These are phyloP conservation scores for Rhazya stricta DNA, from an alignment of 257 asterid genomes.

Conservation along the genomic window DNA sequence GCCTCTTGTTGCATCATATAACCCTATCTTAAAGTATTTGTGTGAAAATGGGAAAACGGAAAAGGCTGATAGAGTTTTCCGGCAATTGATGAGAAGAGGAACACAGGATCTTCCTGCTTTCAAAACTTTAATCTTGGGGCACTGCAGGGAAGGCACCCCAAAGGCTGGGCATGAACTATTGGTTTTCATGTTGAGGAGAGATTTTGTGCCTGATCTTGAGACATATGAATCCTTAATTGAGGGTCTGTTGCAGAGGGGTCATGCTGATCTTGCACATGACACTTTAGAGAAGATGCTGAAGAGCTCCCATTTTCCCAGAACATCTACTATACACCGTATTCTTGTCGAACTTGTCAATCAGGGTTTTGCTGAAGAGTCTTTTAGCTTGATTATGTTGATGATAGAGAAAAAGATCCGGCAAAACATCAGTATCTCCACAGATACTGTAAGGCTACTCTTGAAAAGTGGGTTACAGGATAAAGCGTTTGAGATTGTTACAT, in stretches of 20 bases:
- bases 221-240: constrained; percentile 51
- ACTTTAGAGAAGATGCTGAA: constrained; percentile 63
- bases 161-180: constrained; percentile 54
- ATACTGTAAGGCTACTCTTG: constrained; percentile 43
- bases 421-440: constrained; percentile 56
- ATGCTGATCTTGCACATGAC: constrained; percentile 50
- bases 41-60: constrained; percentile 52
- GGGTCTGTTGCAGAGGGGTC: constrained; percentile 44
- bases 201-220: constrained; percentile 46
- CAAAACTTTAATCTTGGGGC: constrained; percentile 65
- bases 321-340: constrained; percentile 58
- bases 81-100: constrained; percentile 74
- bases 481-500: constrained; percentile 47
- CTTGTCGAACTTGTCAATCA: constrained; percentile 50
- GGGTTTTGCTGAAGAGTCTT: constrained; percentile 49
- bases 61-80: constrained; percentile 71
- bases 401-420: constrained; percentile 57
- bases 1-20: constrained; percentile 71
- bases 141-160: constrained; percentile 55
- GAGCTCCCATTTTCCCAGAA: constrained; percentile 51
- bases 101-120: constrained; percentile 60
- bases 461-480: constrained; percentile 27
- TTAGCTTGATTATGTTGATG: constrained; percentile 54
- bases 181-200: constrained; percentile 67
- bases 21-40: constrained; percentile 56